phyloP scores from a whole-genome alignment of 2,329 filamentous ascomycete genomes.

The Alternaria brassicae region DNA sequence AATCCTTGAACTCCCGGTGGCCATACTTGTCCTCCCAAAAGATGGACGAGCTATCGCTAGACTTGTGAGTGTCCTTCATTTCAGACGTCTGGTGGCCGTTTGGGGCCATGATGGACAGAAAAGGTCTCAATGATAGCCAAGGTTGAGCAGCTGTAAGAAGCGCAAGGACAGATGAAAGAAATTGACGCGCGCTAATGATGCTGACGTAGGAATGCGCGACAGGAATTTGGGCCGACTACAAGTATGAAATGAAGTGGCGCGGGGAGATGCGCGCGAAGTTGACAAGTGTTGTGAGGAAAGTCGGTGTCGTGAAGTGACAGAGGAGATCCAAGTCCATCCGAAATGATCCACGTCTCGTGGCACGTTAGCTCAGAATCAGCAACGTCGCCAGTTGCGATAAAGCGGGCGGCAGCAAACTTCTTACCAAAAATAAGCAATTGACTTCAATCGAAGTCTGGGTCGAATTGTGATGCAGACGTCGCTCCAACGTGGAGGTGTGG shows the following conservation, averaged over 20 bases:
- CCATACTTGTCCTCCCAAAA: slow-evolving; percentile 35
- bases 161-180: slow-evolving; percentile 13
- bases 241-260: slow-evolving; percentile 20
- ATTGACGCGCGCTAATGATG: slow-evolving; percentile 16
- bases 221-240: slow-evolving; percentile 11
- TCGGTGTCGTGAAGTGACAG: slow-evolving; percentile 43
- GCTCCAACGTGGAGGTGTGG: slow-evolving; percentile 25
- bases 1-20: slow-evolving; percentile 34
- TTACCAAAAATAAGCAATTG: slow-evolving; percentile 23
- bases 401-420: slow-evolving; percentile 16
- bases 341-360: slow-evolving; percentile 46
- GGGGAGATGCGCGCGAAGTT: slow-evolving; percentile 31
- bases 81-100: slow-evolving; percentile 20
- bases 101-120: slow-evolving; percentile 28
- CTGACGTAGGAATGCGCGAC: slow-evolving; percentile 17
- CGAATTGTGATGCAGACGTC: slow-evolving; percentile 25
- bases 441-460: slow-evolving; percentile 15
- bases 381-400: slow-evolving; percentile 20
- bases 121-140: slow-evolving; percentile 15
- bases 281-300: slow-evolving; percentile 27
- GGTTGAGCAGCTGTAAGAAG: slow-evolving; percentile 12
- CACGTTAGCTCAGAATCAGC: slow-evolving; percentile 37
- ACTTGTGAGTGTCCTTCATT: slow-evolving; percentile 11
- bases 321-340: slow-evolving; percentile 42
- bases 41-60: slow-evolving; percentile 18